Evolutionary conservation across 345 rosid species (phyloP).

Genomic region (Pistacia atlantica): DNA sequence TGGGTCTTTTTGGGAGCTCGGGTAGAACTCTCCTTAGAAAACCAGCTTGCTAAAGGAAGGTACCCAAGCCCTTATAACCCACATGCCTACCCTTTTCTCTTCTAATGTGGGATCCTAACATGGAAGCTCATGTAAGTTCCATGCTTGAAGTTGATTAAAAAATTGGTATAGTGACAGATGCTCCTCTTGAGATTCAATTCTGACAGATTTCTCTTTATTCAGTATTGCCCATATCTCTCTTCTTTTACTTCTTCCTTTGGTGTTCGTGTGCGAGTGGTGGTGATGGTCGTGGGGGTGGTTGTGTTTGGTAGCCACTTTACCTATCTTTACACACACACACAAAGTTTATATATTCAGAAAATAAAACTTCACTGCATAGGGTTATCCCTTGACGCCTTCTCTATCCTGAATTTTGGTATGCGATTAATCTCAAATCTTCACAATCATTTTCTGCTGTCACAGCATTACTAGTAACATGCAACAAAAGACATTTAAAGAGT

Average conservation of each 20-base stretch:
- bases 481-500: neutral
- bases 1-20: too few species aligned
- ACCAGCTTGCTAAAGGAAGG: too few species aligned
- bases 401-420: neutral
- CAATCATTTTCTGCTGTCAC: neutral
- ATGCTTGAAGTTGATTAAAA: neutral
- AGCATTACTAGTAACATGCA: neutral
- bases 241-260: neutral
- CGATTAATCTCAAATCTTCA: neutral
- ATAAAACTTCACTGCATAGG: neutral
- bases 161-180: neutral
- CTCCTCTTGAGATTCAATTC: neutral
- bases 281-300: too few species aligned
- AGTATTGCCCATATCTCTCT: neutral
- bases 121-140: neutral
- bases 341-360: too few species aligned
- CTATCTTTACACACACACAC: too few species aligned
- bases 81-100: too few species aligned
- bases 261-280: neutral
- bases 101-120: too few species aligned
- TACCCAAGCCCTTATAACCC: too few species aligned
- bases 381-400: neutral
- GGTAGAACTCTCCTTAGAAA: too few species aligned
- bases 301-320: too few species aligned
- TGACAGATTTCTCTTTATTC: neutral